Conservation (phyloP, 805 yeast species). For the Yamadazyma takamatsuzukensis region DNA sequence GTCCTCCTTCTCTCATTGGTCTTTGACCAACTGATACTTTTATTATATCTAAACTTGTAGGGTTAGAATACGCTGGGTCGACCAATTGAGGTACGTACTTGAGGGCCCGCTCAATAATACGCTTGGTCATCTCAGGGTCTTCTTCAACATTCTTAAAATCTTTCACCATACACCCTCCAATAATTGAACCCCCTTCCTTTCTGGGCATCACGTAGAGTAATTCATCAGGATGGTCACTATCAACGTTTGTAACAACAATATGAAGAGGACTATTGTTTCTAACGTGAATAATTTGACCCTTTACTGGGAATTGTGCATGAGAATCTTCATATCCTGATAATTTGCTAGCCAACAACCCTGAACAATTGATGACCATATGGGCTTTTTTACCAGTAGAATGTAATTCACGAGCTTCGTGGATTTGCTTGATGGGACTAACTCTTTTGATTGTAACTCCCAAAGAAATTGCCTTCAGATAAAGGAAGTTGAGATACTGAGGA, state of each 20-base stretch:
- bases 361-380: slow-evolving; percentile 52
- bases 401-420: slow-evolving; percentile 47
- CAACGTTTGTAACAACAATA: slow-evolving; percentile 31
- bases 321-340: slow-evolving; percentile 46
- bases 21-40: slow-evolving; percentile 35
- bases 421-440: slow-evolving; percentile 30
- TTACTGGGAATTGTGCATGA: slow-evolving; percentile 44
- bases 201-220: slow-evolving; percentile 62
- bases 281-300: slow-evolving; percentile 57
- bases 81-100: slow-evolving; percentile 37
- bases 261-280: slow-evolving; percentile 35
- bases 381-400: slow-evolving; percentile 41
- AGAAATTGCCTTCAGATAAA: slow-evolving; percentile 42
- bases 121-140: slow-evolving; percentile 43
- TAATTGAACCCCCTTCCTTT: slow-evolving; percentile 66
- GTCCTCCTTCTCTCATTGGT: slow-evolving; percentile 35
- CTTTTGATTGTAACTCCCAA: slow-evolving; percentile 50
- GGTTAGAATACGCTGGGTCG: slow-evolving; percentile 25
- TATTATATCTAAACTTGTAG: slow-evolving; percentile 26
- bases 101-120: slow-evolving; percentile 46
- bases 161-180: slow-evolving; percentile 49
- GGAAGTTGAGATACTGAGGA: slow-evolving; percentile 51
- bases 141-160: slow-evolving; percentile 15
- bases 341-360: slow-evolving; percentile 48
- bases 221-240: slow-evolving; percentile 31